These are phyloP conservation scores for Mycena latifolia DNA, from an alignment of 768 basidiomycete species.

Conservation along the genomic window DNA sequence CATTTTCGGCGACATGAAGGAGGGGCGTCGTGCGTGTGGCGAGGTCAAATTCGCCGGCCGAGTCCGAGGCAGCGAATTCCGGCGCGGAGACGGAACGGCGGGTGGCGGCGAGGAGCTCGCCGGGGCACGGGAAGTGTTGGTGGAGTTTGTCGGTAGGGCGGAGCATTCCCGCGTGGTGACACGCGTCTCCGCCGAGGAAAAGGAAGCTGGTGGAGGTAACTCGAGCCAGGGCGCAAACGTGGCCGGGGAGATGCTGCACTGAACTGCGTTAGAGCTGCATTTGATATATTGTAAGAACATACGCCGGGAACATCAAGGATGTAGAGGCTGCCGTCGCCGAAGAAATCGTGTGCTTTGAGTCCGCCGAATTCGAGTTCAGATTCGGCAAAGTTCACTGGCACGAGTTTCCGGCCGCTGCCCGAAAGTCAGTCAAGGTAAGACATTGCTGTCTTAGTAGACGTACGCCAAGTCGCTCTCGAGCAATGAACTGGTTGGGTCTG, in stretches of 20 bases:
- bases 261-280: neutral
- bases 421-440: neutral
- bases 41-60: conserved; percentile 18
- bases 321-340: conserved; percentile 41
- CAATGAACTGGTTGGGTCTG: conserved; percentile 27
- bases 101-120: conserved; percentile 14
- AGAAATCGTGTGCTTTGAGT: conserved; percentile 36
- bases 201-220: conserved; percentile 37
- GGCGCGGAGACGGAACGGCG: conserved; percentile 22
- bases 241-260: conserved; percentile 36
- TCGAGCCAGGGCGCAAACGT: conserved; percentile 38
- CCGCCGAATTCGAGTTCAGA: conserved; percentile 35
- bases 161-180: conserved; percentile 38
- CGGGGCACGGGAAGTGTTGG: conserved; percentile 32
- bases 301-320: conserved; percentile 34
- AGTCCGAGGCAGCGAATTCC: conserved; percentile 22
- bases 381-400: conserved; percentile 24
- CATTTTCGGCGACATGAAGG: conserved; percentile 15
- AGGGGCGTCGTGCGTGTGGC: conserved; percentile 21
- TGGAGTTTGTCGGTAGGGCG: conserved; percentile 37
- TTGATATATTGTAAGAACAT: neutral
- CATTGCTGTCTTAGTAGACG: too few relatives aligned
- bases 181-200: conserved; percentile 38
- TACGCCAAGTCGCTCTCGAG: conserved; percentile 36
- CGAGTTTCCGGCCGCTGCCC: conserved; percentile 34